Percentiles rank a stretch among this genome's conserved stretches.
These are phyloP conservation scores for Cladophialophora exuberans DNA, from an alignment of 2,329 filamentous ascomycete genomes.

Conservation along the genomic window DNA sequence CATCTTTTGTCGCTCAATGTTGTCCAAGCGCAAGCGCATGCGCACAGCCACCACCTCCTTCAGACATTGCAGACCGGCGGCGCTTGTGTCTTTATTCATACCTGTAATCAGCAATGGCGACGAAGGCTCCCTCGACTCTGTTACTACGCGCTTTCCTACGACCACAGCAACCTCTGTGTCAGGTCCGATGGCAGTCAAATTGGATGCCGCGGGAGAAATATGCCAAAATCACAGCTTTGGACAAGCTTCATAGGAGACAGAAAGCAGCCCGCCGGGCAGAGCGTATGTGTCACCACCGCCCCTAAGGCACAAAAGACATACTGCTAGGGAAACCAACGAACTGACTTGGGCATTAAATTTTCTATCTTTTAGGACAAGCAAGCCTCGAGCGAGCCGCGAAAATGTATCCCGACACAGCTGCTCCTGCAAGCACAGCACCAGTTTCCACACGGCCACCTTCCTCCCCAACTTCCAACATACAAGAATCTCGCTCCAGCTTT, in stretches of 20 bases:
- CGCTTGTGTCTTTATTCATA: not conserved
- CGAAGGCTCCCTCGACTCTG: conserved; percentile 27
- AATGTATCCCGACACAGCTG: conserved; percentile 26
- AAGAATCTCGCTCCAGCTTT: conserved; percentile 39
- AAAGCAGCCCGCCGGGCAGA: conserved; percentile 30
- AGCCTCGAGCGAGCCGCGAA: conserved; percentile 18
- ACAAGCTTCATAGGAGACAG: conserved; percentile 35
- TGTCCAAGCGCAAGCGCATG: not conserved
- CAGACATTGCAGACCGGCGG: not conserved
- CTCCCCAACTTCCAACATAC: conserved; percentile 40
- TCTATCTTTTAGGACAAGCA: conserved; percentile 17
- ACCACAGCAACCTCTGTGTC: conserved; percentile 25
- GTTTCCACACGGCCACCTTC: conserved; percentile 28
- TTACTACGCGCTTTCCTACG: conserved; percentile 27
- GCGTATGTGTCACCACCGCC: conserved; percentile 21
- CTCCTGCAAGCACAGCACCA: conserved; percentile 15
- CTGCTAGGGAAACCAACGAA: not conserved
- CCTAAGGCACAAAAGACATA: not conserved
- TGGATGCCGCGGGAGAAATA: conserved; percentile 35
- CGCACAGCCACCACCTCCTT: not conserved
- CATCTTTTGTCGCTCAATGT: not conserved
- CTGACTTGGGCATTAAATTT: not conserved
- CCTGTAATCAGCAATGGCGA: conserved; percentile 7
- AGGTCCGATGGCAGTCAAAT: conserved; percentile 27
- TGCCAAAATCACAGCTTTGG: conserved; percentile 32